Evolutionary conservation across 2,329 filamentous ascomycete genomes (phyloP), one percentile per base, ranked within the genome.

Genomic region (Botrytis paeoniae): DNA sequence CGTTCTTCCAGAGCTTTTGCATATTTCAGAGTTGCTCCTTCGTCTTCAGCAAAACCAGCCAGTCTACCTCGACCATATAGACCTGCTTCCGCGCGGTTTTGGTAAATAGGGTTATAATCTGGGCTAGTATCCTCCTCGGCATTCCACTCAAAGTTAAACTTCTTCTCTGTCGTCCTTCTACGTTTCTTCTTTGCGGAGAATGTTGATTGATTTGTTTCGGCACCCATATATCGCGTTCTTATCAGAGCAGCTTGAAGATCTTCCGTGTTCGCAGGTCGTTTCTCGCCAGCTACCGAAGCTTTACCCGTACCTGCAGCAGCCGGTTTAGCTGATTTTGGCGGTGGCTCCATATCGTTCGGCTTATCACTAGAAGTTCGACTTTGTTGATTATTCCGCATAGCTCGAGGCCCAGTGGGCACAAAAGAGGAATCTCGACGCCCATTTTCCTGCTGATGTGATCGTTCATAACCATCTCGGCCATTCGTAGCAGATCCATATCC

Each of bases 131-230:
- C 96, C 80, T 99, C 96, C 75, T 97, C 93, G 1, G 90, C 88
- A 78, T 97, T 97, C 96, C 96, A 99, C 79, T 97, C 96, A 79
- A 99, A 99, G 79, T 98, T 99, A 85, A 99, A 99, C 82, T 99
- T 98, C 83, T 95, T 94, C 80, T 97, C 95, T 1, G 93, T 96
- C 1, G 94, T 97, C 75, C 95, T 88, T 84, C 93, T 92, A 73
- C 95, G 89, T 85, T 98, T 98, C 87, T 98, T 99, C 85, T 96
- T 93, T 1, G 95, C 95, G 0, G 94, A 97, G 80, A 98, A 98
- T 54, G 89, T 97, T 7, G 92, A 95, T 76, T 91, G 89, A 76
- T 96, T 97, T 70, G 93, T 89, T 76, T 97, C 93, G 1, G 93
- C 92, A 4, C 96, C 96, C 88, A 98, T 95, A 80, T 99, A 99